Base-by-base conservation (phyloP, 768 basidiomycete genomes). In the Russula sp. region DNA sequence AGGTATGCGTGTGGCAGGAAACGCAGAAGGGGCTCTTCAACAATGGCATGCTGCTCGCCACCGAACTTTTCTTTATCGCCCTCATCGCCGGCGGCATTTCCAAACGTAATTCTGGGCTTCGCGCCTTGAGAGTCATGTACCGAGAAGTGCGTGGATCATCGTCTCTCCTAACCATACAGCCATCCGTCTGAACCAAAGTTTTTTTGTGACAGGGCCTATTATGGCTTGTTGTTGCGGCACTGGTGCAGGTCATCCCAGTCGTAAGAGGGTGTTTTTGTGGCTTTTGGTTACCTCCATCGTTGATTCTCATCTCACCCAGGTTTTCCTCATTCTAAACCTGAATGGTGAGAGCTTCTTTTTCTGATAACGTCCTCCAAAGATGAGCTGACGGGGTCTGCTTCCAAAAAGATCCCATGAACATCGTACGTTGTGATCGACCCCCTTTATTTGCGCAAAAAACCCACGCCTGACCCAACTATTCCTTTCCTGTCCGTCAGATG, bases 381-480 rank as follows among this genome's bases (percentile, higher is more conserved):
- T 43, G n/a, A n/a, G 20, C 56, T 63, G 60, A 65, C 43, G 11
- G 4, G 11, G 4, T 36, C 34, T 29, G 22, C 9, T 51, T 38
- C 9, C 38, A 43, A 65, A 43, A 65, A 65, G 65, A 59, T 11
- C 6, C 47, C 1, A 47, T 65, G 62, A 64, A 65, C 39, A 7
- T 35, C 34, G 65, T 65, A 59, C 43, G 65, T 65, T 22, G 18
- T 42, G 16, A 18, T 7, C 20, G 10, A 16, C 32, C 8, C 20
- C 6, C n/a, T 32, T 35, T 42, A 13, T 32, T 7, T 14, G 8
- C 13, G 20, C 11, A 50, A n/a, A 7, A 50, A n/a, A 7, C 4
- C 5, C 29, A 22, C 25, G 16, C 5, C 25, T 64, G 22, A 63
- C 10, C 29, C 34, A 5, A 22, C 5, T 8, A 38, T 34, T 20